These are phyloP conservation scores for Pichia inconspicua DNA, from an alignment of 1,139 yeast species.

Conservation along the genomic window DNA sequence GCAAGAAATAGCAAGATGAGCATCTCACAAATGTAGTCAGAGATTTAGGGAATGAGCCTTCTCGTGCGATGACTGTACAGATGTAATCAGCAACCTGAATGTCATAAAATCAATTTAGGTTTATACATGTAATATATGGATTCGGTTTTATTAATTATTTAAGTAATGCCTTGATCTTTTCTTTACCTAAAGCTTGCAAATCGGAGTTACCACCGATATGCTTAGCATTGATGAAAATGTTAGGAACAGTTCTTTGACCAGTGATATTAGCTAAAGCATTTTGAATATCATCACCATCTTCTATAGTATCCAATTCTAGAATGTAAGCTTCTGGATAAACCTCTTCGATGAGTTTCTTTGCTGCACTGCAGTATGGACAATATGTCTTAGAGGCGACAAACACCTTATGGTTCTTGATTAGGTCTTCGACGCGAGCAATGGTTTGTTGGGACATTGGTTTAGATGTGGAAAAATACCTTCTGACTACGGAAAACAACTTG, in stretches of 20 bases:
- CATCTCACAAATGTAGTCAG: no score
- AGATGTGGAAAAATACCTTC: slow-evolving; percentile 20
- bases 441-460: slow-evolving; percentile 40
- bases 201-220: slow-evolving; percentile 95
- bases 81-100: not conserved
- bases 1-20: no score
- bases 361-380: slow-evolving; percentile 66
- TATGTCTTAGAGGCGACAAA: slow-evolving; percentile 79
- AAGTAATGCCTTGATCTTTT: slow-evolving; percentile 9
- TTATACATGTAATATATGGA: no score
- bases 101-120: no score
- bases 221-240: slow-evolving; percentile 78
- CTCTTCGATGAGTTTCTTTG: slow-evolving; percentile 50
- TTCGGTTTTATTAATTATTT: not conserved
- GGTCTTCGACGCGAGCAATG: slow-evolving; percentile 49
- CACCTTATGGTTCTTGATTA: slow-evolving; percentile 60
- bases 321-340: slow-evolving; percentile 49
- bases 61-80: not conserved
- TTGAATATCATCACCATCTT: slow-evolving; percentile 66
- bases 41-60: not conserved
- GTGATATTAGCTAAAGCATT: slow-evolving; percentile 67
- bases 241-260: slow-evolving; percentile 92
- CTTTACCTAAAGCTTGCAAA: slow-evolving; percentile 43
- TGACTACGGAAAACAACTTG: slow-evolving; percentile 24
- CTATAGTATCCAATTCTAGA: slow-evolving; percentile 53